These are phyloP conservation scores for Leccinum subrobustum DNA, from an alignment of 1,284 basidiomycete genomes.

Conservation along the genomic window DNA sequence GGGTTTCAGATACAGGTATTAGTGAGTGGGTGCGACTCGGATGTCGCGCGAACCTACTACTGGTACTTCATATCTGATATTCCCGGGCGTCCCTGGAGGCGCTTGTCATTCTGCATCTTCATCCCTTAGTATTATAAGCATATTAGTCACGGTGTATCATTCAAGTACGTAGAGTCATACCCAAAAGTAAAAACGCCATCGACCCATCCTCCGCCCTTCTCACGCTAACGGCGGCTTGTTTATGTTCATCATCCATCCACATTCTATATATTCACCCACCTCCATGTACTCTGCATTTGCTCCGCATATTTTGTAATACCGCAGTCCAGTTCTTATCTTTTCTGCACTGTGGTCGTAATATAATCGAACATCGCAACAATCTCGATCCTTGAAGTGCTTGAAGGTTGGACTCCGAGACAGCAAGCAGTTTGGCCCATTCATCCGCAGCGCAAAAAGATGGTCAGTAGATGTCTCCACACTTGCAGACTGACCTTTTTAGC, in stretches of 20 bases:
- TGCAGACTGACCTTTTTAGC: neutral
- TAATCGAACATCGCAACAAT: slow-evolving; percentile 5
- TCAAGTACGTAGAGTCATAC: slow-evolving; percentile 21
- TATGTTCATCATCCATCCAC: neutral
- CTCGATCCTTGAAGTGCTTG: neutral
- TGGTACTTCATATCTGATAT: slow-evolving; percentile 1
- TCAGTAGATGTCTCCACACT: neutral
- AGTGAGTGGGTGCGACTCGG: slow-evolving; percentile 5
- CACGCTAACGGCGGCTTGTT: slow-evolving; percentile 3
- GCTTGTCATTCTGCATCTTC: slow-evolving; percentile 7
- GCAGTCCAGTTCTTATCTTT: neutral
- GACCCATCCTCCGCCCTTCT: neutral
- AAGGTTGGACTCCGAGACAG: neutral
- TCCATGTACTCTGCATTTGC: neutral
- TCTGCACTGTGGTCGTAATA: neutral
- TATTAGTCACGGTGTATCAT: slow-evolving; percentile 22
- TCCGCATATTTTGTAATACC: slow-evolving; percentile 13
- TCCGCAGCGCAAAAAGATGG: slow-evolving; percentile 1
- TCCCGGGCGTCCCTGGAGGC: neutral
- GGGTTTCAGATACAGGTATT: slow-evolving; percentile 31
- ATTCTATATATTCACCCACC: slow-evolving; percentile 12
- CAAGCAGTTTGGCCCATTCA: neutral
- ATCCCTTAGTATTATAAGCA: slow-evolving; percentile 22
- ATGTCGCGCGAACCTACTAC: slow-evolving; percentile 1
- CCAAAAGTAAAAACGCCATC: slow-evolving; percentile 7